Conservation (phyloP, 495 filamentous ascomycete species). For the Aspergillus mulundensis region DNA sequence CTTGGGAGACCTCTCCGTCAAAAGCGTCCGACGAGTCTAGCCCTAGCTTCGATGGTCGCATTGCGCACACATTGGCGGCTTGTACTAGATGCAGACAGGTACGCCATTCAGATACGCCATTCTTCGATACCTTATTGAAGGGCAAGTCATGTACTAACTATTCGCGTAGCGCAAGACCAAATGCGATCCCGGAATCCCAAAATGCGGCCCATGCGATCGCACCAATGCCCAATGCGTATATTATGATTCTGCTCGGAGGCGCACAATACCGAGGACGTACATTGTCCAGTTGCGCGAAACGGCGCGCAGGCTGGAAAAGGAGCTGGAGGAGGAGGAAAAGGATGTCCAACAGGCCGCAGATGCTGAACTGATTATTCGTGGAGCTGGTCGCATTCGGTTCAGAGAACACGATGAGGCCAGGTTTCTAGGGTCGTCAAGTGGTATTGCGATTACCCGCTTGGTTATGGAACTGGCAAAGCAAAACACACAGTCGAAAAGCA, state of each 20-base stretch:
- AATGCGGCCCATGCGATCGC: constrained; percentile 88
- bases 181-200: constrained; percentile 86
- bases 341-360: constrained; percentile 65
- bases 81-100: constrained; percentile 85
- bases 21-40: constrained; percentile 22
- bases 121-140: neutral
- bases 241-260: constrained; percentile 77
- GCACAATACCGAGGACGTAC: constrained; percentile 76
- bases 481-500: constrained; percentile 76
- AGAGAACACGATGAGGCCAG: constrained; percentile 78
- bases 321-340: constrained; percentile 57
- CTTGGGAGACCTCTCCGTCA: constrained; percentile 21
- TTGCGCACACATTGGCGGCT: constrained; percentile 82
- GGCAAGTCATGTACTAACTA: neutral
- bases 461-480: constrained; percentile 94
- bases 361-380: constrained; percentile 76
- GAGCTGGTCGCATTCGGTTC: constrained; percentile 75
- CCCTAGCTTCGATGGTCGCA: constrained; percentile 41
- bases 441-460: constrained; percentile 86
- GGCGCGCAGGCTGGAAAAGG: constrained; percentile 71
- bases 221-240: constrained; percentile 88
- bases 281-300: constrained; percentile 82
- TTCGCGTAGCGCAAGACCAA: constrained; percentile 75
- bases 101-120: constrained; percentile 25
- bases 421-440: constrained; percentile 87